Percentiles rank a stretch among this genome's conserved stretches.
Conservation (phyloP, 257 asterid genomes). For the Echites panduratus region DNA sequence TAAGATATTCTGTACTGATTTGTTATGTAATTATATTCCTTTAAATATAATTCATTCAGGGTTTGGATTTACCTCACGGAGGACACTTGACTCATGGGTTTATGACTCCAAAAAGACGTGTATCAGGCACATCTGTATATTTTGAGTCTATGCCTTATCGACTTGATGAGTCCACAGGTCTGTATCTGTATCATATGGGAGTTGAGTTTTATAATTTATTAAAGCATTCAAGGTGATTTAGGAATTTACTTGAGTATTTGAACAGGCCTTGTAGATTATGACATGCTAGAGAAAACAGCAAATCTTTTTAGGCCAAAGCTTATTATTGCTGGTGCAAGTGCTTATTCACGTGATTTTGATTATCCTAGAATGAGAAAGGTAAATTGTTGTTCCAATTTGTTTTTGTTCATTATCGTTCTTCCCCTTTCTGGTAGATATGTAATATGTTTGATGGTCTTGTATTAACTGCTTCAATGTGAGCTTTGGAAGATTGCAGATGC, state of each 20-base stretch:
- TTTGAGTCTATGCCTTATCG: conserved; percentile 96
- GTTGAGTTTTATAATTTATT: background rate
- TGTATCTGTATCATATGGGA: background rate
- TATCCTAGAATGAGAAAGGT: conserved; percentile 90
- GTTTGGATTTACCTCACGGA: conserved; percentile 95
- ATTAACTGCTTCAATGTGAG: conserved; percentile 12
- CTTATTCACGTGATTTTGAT: conserved; percentile 92
- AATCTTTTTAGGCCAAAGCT: conserved; percentile 86
- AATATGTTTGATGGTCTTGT: background rate
- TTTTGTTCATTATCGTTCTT: background rate
- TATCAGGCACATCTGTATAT: conserved; percentile 88
- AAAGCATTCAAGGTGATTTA: background rate
- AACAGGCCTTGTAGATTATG: conserved; percentile 85
- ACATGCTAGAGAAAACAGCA: conserved; percentile 89
- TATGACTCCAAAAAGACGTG: conserved; percentile 93
- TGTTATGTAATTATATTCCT: background rate
- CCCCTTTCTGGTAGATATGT: background rate
- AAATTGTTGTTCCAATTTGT: background rate
- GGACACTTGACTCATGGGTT: conserved; percentile 96
- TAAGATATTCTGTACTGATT: background rate
- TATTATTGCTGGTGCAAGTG: conserved; percentile 93
- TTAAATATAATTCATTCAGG: conserved; percentile 38
- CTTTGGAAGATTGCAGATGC: conserved; percentile 72
- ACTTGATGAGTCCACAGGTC: conserved; percentile 89
- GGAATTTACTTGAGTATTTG: conserved; percentile 12